Base-by-base conservation (phyloP, 768 basidiomycete genomes). In the Suillus clintonianus region DNA sequence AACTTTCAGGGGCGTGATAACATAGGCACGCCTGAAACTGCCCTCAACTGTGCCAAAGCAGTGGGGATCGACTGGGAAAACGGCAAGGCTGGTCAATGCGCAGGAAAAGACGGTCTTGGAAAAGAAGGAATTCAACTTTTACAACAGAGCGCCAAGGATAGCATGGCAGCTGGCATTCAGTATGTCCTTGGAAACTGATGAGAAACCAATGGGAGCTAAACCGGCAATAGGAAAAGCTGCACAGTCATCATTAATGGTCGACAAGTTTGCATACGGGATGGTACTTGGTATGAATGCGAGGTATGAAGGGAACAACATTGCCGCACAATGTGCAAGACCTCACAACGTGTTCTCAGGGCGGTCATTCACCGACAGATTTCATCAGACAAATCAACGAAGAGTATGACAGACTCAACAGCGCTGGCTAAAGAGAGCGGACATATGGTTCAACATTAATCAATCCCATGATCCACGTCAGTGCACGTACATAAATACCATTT, bases 281-380 rank as follows among this genome's bases (percentile, higher is more conserved):
- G 81, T 9, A 83, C 78, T 56, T 95, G 94, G 93, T 87, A 90
- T 71, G 77, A 88, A 53, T 96, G 92, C 73, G 87, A 91, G 77
- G 91, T 92, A 69, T 72, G 83, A 71, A 41, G 24, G 11, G 8
- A 39, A 41, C 1, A 56, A 56, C 17, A 41, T 57, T 30, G 7
- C 56, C 56, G 56, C 39, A 41, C 27, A 41, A 13, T 42, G 37
- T 39, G 37, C 55, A 57, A 57, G 55, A 41, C 24, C 39, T 57
- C 30, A 57, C 56, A 57, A 30, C 56, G 56, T 57, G 56, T 57
- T 41, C 3, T 39, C 64, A 94, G 91, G 85, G 84, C 61, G 95
- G 94, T 14, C 94, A 96, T 73, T 76, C 82, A 48, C 80, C 84
- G 30, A 73, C 79, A 15, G 93, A 96, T 73, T 95, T 97, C 75